Percentiles rank a stretch among this genome's conserved stretches.
Conservation (phyloP, 2,329 filamentous ascomycete genomes). For the Teratosphaeriaceae sp. region DNA sequence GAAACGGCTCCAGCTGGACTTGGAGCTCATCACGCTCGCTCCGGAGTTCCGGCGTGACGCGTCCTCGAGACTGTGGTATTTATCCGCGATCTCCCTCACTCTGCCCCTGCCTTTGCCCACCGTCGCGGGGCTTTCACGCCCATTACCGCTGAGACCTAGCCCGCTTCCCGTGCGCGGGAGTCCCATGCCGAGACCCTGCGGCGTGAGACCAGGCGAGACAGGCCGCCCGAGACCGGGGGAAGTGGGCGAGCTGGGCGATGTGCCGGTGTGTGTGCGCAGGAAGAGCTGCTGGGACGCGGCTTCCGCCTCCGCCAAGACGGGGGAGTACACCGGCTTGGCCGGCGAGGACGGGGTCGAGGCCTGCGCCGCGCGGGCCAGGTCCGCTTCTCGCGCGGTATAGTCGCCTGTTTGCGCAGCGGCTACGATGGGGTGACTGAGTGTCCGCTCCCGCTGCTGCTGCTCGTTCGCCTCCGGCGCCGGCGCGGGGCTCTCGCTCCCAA, state of each 20-base stretch:
- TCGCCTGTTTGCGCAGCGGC: too few relatives aligned
- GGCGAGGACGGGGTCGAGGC: constrained; percentile 11
- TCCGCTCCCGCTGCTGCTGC: too few relatives aligned
- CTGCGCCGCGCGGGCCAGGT: constrained; percentile 23
- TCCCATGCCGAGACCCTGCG: constrained; percentile 6
- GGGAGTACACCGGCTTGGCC: constrained; percentile 14
- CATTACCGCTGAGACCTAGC: too few relatives aligned
- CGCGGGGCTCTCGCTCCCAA: too few relatives aligned
- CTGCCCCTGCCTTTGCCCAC: too few relatives aligned
- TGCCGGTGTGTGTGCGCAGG: constrained; percentile 18
- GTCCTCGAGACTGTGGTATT: constrained; percentile 39
- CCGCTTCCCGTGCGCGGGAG: too few relatives aligned
- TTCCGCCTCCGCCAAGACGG: constrained; percentile 18
- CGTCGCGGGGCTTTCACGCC: constrained; percentile 36
- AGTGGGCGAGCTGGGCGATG: constrained; percentile 4
- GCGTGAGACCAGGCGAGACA: constrained; percentile 9
- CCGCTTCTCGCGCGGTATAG: constrained; percentile 23
- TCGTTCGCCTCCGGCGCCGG: too few relatives aligned
- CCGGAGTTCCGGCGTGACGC: constrained; percentile 41
- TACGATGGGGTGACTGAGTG: too few relatives aligned
- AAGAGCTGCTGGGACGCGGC: constrained; percentile 18
- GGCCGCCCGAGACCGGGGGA: constrained; percentile 6
- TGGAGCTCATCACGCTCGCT: constrained; percentile 31
- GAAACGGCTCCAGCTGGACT: constrained; percentile 34
- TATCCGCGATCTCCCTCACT: constrained; percentile 46